These are phyloP conservation scores for Pythium sp. DNA, from an alignment of 352 stramenopile species.

Conservation along the genomic window DNA sequence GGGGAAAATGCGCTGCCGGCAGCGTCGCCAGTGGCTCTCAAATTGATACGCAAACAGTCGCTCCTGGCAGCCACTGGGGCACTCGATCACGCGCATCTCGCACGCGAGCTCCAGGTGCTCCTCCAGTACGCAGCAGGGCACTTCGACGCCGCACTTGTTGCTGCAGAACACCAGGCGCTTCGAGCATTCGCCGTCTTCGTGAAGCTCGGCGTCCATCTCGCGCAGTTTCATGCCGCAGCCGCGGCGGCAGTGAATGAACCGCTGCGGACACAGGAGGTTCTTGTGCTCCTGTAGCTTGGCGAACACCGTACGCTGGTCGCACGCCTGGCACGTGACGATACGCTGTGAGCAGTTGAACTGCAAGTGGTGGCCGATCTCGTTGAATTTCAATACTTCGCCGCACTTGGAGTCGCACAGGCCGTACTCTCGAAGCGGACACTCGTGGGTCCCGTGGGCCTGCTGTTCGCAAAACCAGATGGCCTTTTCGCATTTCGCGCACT, in stretches of 20 bases:
- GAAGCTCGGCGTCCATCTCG: conserved; percentile 34
- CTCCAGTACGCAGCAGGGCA: conserved; percentile 31
- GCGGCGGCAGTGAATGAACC: conserved; percentile 48
- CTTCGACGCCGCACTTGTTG: conserved; percentile 49
- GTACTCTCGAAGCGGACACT: conserved; percentile 54
- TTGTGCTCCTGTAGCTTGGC: conserved; percentile 41
- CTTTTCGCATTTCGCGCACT: conserved; percentile 43
- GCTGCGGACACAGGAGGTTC: conserved; percentile 41
- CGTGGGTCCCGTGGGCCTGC: conserved; percentile 31
- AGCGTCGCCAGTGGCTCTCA: conserved; percentile 59
- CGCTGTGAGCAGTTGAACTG: conserved; percentile 50
- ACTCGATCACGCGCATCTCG: conserved; percentile 55
- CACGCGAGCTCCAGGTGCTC: conserved; percentile 48
- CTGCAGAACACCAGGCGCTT: conserved; percentile 46
- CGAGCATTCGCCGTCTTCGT: conserved; percentile 48
- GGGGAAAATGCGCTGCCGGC: conserved; percentile 53
- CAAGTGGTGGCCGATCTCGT: conserved; percentile 59
- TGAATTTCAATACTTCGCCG: conserved; percentile 36
- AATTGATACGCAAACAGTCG: conserved; percentile 57
- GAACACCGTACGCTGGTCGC: conserved; percentile 35
- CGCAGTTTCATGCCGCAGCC: conserved; percentile 46
- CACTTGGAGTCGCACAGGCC: conserved; percentile 50
- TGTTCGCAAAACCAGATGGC: conserved; percentile 45
- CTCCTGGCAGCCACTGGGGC: conserved; percentile 54
- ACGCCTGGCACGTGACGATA: conserved; percentile 46